A percentile compares a stretch with the other conserved stretches of the same genome.
phyloP scores from a whole-genome alignment of 768 basidiomycete species.

The Guyanaporus albipodus region DNA sequence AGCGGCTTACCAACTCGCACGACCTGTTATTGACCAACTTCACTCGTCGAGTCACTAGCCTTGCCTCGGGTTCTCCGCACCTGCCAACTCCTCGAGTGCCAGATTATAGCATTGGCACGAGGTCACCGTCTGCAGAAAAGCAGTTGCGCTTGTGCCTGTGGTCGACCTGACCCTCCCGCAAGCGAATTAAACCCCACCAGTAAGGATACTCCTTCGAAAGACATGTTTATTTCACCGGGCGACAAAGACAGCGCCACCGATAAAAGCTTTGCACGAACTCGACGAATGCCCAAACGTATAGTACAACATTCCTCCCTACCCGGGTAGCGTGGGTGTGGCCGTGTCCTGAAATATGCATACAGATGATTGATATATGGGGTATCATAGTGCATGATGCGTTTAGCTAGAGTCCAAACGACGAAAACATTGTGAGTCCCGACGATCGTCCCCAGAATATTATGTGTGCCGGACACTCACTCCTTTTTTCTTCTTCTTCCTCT shows the following conservation, averaged over 20 bases:
- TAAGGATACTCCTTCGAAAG: too few relatives aligned
- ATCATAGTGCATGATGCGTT: slow-evolving; percentile 23
- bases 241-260: not conserved
- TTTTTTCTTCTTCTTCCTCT: too few relatives aligned
- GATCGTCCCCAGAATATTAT: not conserved
- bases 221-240: slow-evolving; percentile 2
- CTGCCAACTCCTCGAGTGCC: too few relatives aligned
- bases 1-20: too few relatives aligned
- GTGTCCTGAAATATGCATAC: slow-evolving; percentile 27
- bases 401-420: slow-evolving; percentile 11
- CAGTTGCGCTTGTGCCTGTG: too few relatives aligned
- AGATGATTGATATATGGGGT: slow-evolving; percentile 29
- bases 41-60: too few relatives aligned
- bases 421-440: slow-evolving; percentile 14
- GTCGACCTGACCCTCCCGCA: too few relatives aligned
- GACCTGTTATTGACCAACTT: too few relatives aligned
- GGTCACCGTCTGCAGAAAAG: too few relatives aligned
- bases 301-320: slow-evolving; percentile 18
- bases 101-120: too few relatives aligned
- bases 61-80: too few relatives aligned
- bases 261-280: slow-evolving; percentile 1
- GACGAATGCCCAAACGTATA: slow-evolving; percentile 5
- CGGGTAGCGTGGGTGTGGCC: slow-evolving; percentile 2
- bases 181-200: too few relatives aligned
- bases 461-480: slow-evolving; percentile 22